Evolutionary conservation across 441 rosid species (phyloP).

Genomic region (Jatropha podagrica): DNA sequence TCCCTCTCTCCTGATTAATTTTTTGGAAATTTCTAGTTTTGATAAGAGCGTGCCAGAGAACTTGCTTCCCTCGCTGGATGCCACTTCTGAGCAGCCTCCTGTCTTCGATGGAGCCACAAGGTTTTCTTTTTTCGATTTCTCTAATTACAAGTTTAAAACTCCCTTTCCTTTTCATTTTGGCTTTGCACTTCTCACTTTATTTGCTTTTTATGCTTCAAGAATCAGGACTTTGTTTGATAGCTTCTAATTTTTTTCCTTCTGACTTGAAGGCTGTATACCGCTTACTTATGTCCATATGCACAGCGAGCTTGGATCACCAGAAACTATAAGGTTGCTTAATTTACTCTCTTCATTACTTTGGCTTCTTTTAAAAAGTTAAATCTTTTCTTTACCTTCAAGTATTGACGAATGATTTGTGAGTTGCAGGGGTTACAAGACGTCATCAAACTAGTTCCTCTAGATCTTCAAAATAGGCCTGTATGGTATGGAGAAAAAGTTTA

Average conservation of each 20-base stretch:
- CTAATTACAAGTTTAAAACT: too few relatives aligned
- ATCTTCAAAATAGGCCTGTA: conserved; percentile 49
- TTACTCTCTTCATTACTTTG: neutral
- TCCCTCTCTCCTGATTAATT: neutral
- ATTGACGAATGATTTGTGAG: neutral
- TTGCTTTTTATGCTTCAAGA: neutral
- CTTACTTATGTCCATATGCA: conserved; percentile 41
- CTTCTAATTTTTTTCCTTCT: neutral
- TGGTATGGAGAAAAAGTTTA: conserved; percentile 62
- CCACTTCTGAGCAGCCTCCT: conserved; percentile 33
- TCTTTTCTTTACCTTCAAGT: too few relatives aligned
- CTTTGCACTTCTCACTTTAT: neutral
- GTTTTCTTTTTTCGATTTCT: neutral
- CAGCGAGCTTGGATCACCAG: conserved; percentile 57
- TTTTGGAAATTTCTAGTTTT: conserved; percentile 14
- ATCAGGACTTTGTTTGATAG: neutral
- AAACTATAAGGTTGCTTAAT: conserved; percentile 38
- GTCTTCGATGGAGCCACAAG: conserved; percentile 34
- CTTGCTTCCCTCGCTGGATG: conserved; percentile 23
- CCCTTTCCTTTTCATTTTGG: too few relatives aligned
- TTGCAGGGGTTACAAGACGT: conserved; percentile 52
- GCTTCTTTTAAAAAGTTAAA: neutral
- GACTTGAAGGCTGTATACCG: conserved; percentile 36
- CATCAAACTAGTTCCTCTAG: conserved; percentile 42
- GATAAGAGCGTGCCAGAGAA: conserved; percentile 28